Conservation (phyloP, 805 yeast species). For the Kuraishia cidri region DNA sequence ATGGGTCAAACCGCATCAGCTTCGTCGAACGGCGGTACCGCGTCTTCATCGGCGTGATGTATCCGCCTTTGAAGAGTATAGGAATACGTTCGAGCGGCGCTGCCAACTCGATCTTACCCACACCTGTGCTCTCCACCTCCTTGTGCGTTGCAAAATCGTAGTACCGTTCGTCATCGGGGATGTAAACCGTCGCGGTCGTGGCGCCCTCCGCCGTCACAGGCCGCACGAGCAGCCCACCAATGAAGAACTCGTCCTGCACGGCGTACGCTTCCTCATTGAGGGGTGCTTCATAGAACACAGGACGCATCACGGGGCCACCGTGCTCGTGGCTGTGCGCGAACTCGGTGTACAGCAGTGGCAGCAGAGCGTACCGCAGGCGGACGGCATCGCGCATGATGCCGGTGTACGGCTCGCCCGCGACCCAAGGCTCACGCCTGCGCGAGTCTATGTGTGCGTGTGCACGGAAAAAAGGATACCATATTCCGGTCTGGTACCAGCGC, state of each 20-base stretch:
- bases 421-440: slow-evolving; percentile 87
- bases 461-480: slow-evolving; percentile 94
- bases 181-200: slow-evolving; percentile 25
- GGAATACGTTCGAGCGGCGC: slow-evolving; percentile 61
- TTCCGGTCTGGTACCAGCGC: slow-evolving; percentile 95
- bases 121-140: slow-evolving; percentile 17
- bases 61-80: slow-evolving; percentile 69
- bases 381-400: slow-evolving; percentile 62
- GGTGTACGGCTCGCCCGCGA: slow-evolving; percentile 69
- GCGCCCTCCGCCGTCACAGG: slow-evolving; percentile 64
- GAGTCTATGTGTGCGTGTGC: slow-evolving; percentile 96
- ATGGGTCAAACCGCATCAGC: slow-evolving; percentile 74
- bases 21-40: slow-evolving; percentile 75
- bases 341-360: slow-evolving; percentile 75
- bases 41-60: slow-evolving; percentile 56
- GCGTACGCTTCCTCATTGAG: slow-evolving; percentile 35
- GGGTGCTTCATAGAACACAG: slow-evolving; percentile 53
- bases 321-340: slow-evolving; percentile 52
- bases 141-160: slow-evolving; percentile 40
- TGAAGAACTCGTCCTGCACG: slow-evolving; percentile 76
- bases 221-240: slow-evolving; percentile 74
- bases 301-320: slow-evolving; percentile 68
- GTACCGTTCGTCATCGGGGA: slow-evolving; percentile 50
- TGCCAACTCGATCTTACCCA: slow-evolving; percentile 27
- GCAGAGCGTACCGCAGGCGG: slow-evolving; percentile 59